Conservation (phyloP, 805 yeast genomes). For the Lipomyces starkeyi region DNA sequence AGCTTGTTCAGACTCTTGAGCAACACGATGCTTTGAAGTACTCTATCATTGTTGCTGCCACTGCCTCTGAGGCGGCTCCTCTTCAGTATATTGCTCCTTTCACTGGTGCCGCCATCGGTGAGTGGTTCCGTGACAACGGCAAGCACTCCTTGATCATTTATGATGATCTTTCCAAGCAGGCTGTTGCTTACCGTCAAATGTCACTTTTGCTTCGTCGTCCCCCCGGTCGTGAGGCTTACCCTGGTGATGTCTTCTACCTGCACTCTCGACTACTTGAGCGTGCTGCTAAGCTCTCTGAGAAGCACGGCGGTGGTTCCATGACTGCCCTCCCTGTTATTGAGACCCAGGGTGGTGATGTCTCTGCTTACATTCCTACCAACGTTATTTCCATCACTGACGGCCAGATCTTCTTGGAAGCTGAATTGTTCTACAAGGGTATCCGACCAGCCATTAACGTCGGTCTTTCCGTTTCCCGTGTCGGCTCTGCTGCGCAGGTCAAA, state of each 20-base stretch:
- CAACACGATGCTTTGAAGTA: constrained; percentile 97
- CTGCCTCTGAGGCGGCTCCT: constrained; percentile 99
- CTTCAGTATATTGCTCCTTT: constrained; percentile 99
- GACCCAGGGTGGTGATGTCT: constrained; percentile 99
- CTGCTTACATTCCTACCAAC: constrained; percentile 97
- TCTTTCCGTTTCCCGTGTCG: constrained; percentile 99
- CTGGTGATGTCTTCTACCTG: constrained; percentile 95
- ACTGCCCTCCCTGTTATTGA: constrained; percentile 96
- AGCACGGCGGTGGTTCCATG: constrained; percentile 89
- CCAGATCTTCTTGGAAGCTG: constrained; percentile 99
- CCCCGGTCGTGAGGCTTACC: constrained; percentile 96
- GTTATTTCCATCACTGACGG: constrained; percentile 98
- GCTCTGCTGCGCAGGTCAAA: constrained; percentile 99
- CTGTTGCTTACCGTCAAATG: constrained; percentile 99
- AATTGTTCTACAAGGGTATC: constrained; percentile 99
- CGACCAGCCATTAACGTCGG: constrained; percentile 99
- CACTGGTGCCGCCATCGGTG: constrained; percentile 99
- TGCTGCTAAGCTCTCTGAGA: constrained; percentile 95
- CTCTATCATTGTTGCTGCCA: constrained; percentile 98
- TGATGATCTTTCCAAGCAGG: constrained; percentile 99
- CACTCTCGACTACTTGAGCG: constrained; percentile 95
- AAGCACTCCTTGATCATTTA: constrained; percentile 95
- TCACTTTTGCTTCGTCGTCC: constrained; percentile 97
- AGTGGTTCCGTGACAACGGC: constrained; percentile 99
- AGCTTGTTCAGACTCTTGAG: constrained; percentile 98